Conservation (phyloP, 2,329 filamentous ascomycete genomes). For the Verticillium alfalfae region DNA sequence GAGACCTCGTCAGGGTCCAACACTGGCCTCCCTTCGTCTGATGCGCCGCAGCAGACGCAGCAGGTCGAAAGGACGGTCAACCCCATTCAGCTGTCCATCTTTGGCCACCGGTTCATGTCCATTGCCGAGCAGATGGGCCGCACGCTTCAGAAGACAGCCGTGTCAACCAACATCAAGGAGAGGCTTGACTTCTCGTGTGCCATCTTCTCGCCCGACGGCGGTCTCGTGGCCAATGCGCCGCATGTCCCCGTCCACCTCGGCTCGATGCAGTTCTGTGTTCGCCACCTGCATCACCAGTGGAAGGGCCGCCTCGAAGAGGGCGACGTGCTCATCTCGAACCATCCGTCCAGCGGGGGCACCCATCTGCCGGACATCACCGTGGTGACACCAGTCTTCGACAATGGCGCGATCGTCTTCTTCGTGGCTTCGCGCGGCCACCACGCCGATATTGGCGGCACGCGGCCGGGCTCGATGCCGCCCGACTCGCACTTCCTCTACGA, state of each 20-base stretch:
- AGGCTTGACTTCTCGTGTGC: slow-evolving; percentile 75
- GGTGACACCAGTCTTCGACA: slow-evolving; percentile 30
- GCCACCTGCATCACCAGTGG: slow-evolving; percentile 64
- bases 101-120: slow-evolving; percentile 75
- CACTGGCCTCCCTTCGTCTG: slow-evolving; percentile 19
- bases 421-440: slow-evolving; percentile 25
- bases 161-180: slow-evolving; percentile 75
- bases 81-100: slow-evolving; percentile 68
- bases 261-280: slow-evolving; percentile 72
- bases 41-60: slow-evolving; percentile 27
- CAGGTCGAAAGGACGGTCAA: slow-evolving; percentile 56
- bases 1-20: slow-evolving; percentile 32
- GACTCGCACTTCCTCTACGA: slow-evolving; percentile 61
- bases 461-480: slow-evolving; percentile 79
- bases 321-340: slow-evolving; percentile 66
- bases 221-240: slow-evolving; percentile 68
- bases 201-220: slow-evolving; percentile 67
- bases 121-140: slow-evolving; percentile 79
- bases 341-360: slow-evolving; percentile 19
- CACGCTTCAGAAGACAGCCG: slow-evolving; percentile 69
- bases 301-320: slow-evolving; percentile 65
- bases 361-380: slow-evolving; percentile 36
- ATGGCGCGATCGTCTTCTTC: slow-evolving; percentile 22
- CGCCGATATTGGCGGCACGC: slow-evolving; percentile 63
- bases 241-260: slow-evolving; percentile 72